Evolutionary conservation across 768 basidiomycete genomes (phyloP).

Genomic region (Phlebiopsis gigantea): DNA sequence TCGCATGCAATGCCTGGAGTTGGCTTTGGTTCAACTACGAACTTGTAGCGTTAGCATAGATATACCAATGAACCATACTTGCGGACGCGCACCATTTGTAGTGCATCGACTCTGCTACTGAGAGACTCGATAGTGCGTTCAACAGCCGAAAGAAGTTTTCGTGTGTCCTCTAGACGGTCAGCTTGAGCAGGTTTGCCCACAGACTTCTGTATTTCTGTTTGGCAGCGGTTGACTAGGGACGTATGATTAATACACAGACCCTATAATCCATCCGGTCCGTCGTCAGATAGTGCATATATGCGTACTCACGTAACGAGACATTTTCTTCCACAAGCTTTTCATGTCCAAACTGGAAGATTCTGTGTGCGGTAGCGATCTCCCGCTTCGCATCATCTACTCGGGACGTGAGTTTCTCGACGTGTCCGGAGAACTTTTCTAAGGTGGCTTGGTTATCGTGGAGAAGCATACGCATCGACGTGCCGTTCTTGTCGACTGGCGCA

Average conservation of each 20-base stretch:
- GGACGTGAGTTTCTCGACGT: conserved; percentile 46
- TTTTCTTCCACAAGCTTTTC: conserved; percentile 53
- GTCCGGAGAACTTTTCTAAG: conserved; percentile 59
- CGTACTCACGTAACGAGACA: conserved; percentile 46
- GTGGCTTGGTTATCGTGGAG: conserved; percentile 70
- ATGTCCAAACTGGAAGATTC: conserved; percentile 54
- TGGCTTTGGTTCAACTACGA: conserved; percentile 30
- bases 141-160: conserved; percentile 11
- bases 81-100: conserved; percentile 17
- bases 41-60: not conserved
- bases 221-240: conserved; percentile 53
- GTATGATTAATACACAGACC: conserved; percentile 2
- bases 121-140: conserved; percentile 17
- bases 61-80: not conserved
- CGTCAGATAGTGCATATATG: conserved; percentile 12
- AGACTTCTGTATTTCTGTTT: conserved; percentile 52
- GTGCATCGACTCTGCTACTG: conserved; percentile 21
- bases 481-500: conserved; percentile 52
- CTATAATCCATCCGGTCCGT: not conserved
- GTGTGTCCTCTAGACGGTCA: conserved; percentile 15
- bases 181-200: conserved; percentile 55
- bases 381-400: conserved; percentile 46
- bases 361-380: conserved; percentile 49
- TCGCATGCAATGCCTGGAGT: conserved; percentile 47
- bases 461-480: conserved; percentile 66